Percentiles rank a stretch among this genome's conserved stretches.
These are phyloP conservation scores for Crucibulum laeve DNA, from an alignment of 768 basidiomycete genomes.

Conservation along the genomic window DNA sequence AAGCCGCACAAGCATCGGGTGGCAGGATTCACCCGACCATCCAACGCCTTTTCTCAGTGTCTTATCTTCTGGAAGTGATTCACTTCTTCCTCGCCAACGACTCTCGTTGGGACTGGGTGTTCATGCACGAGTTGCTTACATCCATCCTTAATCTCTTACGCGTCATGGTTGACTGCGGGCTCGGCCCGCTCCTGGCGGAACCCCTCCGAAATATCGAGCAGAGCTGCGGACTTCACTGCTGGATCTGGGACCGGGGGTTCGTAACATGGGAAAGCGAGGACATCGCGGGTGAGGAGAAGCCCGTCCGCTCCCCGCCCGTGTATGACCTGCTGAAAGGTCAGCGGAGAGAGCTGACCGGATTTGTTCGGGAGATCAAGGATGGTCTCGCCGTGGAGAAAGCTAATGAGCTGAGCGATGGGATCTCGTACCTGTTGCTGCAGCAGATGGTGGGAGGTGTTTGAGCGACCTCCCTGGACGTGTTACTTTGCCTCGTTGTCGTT, in stretches of 20 bases:
- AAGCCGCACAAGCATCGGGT: not conserved
- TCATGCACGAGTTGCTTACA: conserved; percentile 27
- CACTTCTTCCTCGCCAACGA: conserved; percentile 24
- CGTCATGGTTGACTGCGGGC: conserved; percentile 17
- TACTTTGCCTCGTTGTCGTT: not conserved
- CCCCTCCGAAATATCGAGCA: conserved; percentile 14
- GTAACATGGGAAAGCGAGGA: conserved; percentile 10
- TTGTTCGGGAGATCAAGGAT: conserved; percentile 26
- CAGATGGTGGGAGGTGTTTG: conserved; percentile 16
- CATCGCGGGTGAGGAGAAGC: conserved; percentile 3
- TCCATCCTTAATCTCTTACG: conserved; percentile 23
- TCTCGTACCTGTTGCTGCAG: conserved; percentile 33
- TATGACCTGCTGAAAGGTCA: conserved; percentile 18
- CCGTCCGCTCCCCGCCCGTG: conserved; percentile 4
- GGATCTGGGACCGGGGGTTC: conserved; percentile 14
- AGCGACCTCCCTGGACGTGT: conserved; percentile 4
- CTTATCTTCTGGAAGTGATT: conserved; percentile 26
- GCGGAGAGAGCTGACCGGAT: conserved; percentile 20
- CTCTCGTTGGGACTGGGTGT: conserved; percentile 28
- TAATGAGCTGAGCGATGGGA: conserved; percentile 31
- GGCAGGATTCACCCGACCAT: conserved; percentile 1
- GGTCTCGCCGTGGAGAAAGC: conserved; percentile 31
- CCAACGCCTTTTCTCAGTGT: conserved; percentile 16
- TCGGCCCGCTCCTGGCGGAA: conserved; percentile 11
- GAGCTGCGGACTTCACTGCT: conserved; percentile 15